Base-by-base conservation (phyloP, 1,284 basidiomycete genomes). In the Fomitopsis palustris region DNA sequence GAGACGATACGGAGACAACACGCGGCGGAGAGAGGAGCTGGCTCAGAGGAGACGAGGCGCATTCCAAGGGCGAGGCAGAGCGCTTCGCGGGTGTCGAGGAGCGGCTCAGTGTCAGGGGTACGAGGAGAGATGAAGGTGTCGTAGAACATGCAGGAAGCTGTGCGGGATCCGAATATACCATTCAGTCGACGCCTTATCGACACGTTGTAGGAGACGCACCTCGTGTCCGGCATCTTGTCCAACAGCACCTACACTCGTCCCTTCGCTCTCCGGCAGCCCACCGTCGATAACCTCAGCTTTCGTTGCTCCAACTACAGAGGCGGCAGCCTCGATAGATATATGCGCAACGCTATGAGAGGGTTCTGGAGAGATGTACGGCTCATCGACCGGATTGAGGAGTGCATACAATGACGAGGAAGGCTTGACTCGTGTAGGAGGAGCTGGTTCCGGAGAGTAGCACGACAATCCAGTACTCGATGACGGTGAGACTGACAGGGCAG, bases 301-400 rank as follows among this genome's bases (percentile, higher is more conserved):
- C 10, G 14, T 31, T 2, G 17, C 4, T 17, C n/a, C 45, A 1
- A 23, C 10, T 16, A 16, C 45, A 14, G 16, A 16, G 4, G 17
- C 45, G 7, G 29, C 25, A 5, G 23, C 8, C 12, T 47, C 25
- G 25, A 6, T 25, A 8, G 25, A 4, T 3, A 4, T 14, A 27
- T 16, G 45, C 16, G 43, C 9, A 7, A 33, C n/a, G 33, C 12
- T 23, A 45, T 39, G 2, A 7, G 21, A 10, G n/a, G 33, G 35
- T 23, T 29, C 27, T 6, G 53, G n/a, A 39, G 14, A 37, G 21
- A n/a, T 2, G 12, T 23, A n/a, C 4, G 56, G 57, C 27, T 58
- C 57, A 4, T 52, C 51, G n/a, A 49, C 38, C 23, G 58, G 58
- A 37, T 59, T 59, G n/a, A 59, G 52, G 45, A 59, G 53, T 8